phyloP scores from a whole-genome alignment of 257 asterid species.

The Forsythia suspensa region DNA sequence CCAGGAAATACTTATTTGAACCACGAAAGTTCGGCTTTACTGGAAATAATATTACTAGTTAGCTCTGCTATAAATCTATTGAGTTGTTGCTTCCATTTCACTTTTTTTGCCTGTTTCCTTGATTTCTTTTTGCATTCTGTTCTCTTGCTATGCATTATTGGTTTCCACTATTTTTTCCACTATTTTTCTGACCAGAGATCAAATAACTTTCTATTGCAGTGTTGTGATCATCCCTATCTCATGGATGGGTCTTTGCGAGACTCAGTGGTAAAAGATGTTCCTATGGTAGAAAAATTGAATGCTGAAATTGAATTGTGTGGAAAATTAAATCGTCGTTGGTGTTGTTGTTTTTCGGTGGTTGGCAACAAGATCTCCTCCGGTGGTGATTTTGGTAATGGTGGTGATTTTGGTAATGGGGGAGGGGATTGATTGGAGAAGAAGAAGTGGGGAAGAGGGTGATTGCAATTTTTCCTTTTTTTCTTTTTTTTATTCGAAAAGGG shows the following conservation, averaged over 20 bases:
- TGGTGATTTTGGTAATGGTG: too few species aligned
- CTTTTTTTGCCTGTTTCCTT: background rate
- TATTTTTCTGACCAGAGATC: too few species aligned
- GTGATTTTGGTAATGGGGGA: too few species aligned
- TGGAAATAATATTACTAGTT: constrained; percentile 4
- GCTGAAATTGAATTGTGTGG: constrained; percentile 56
- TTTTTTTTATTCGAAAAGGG: too few species aligned
- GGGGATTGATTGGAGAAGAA: too few species aligned
- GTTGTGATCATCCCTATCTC: constrained; percentile 74
- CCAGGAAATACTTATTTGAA: constrained; percentile 39
- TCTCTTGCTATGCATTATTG: constrained; percentile 11
- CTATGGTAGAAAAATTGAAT: constrained; percentile 41
- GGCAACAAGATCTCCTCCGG: too few species aligned
- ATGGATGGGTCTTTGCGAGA: constrained; percentile 42
- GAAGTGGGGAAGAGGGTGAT: too few species aligned
- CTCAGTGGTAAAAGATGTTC: constrained; percentile 38
- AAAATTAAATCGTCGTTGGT: constrained; percentile 50
- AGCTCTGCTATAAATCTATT: background rate
- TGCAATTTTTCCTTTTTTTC: too few species aligned
- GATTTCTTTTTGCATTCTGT: background rate
- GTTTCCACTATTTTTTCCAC: background rate
- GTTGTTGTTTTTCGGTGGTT: too few species aligned
- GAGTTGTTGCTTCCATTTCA: too few species aligned
- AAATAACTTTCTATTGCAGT: constrained; percentile 33
- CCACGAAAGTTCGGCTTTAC: constrained; percentile 45